Evolutionary conservation across 2,329 filamentous ascomycete genomes (phyloP).

Genomic region (Hypoxylon sp.): DNA sequence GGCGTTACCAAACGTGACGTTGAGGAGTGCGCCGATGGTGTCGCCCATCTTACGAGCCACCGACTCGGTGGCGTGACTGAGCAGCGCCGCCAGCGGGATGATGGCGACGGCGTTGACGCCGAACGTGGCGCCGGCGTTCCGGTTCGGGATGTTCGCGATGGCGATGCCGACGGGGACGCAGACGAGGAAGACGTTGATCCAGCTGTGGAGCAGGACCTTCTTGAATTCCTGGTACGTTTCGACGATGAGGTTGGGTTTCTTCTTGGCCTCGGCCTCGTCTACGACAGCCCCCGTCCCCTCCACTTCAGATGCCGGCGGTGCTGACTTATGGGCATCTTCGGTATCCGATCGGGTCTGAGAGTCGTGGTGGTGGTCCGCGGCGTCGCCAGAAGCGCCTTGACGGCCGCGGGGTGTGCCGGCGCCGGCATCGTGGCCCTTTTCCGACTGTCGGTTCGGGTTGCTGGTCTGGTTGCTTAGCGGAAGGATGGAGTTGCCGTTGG

Average conservation of each 20-base stretch:
- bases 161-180: conserved; percentile 82
- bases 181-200: conserved; percentile 78
- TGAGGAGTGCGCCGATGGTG: conserved; percentile 75
- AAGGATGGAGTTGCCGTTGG: conserved; percentile 50
- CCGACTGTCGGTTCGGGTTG: conserved; percentile 34
- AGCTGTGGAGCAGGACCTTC: conserved; percentile 74
- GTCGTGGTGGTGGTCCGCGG: conserved; percentile 33
- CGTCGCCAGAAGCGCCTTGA: conserved; percentile 37
- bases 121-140: conserved; percentile 71
- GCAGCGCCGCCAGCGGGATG: conserved; percentile 74
- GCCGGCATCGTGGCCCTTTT: conserved; percentile 37
- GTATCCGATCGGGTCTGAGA: conserved; percentile 37
- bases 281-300: conserved; percentile 66
- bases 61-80: conserved; percentile 78
- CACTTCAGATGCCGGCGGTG: conserved; percentile 54
- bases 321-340: conserved; percentile 47
- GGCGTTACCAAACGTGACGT: conserved; percentile 81
- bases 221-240: conserved; percentile 60
- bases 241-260: conserved; percentile 44
- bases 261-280: conserved; percentile 46
- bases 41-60: conserved; percentile 77
- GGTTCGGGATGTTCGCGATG: conserved; percentile 60
- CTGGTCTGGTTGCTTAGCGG: conserved; percentile 49
- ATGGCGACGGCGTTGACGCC: conserved; percentile 79
- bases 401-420: conserved; percentile 31